Evolutionary conservation across 169 alveolate genomes (phyloP).

Genomic region (Plasmodium sp.): DNA sequence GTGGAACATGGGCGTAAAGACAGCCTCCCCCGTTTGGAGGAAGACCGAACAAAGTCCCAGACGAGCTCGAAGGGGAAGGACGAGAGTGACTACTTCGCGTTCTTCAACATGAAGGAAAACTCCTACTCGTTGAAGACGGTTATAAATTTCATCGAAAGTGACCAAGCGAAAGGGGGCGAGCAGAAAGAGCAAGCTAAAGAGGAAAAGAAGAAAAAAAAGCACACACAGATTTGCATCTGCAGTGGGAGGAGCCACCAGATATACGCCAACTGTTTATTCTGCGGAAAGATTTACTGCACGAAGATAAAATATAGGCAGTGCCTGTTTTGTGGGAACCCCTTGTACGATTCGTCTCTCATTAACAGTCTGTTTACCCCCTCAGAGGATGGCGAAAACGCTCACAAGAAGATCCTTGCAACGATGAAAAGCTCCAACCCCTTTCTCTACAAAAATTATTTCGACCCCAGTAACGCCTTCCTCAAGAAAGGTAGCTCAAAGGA

Average conservation of each 20-base stretch:
- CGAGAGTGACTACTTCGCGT: conserved; percentile 9
- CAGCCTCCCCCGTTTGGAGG: background rate
- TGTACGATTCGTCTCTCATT: conserved; percentile 14
- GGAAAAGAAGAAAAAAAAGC: conserved; percentile 27
- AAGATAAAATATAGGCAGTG: conserved; percentile 59
- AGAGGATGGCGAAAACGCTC: background rate
- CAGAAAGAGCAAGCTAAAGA: background rate
- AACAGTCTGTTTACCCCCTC: background rate
- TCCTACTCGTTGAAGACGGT: conserved; percentile 27
- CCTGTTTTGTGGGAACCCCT: conserved; percentile 24
- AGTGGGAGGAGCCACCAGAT: conserved; percentile 47
- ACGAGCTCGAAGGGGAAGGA: background rate
- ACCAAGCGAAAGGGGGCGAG: background rate
- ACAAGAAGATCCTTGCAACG: background rate
- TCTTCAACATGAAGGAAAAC: conserved; percentile 42
- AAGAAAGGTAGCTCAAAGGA: conserved; percentile 8
- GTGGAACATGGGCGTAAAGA: background rate
- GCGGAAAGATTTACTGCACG: conserved; percentile 59
- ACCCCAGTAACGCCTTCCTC: conserved; percentile 10
- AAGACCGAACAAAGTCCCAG: background rate
- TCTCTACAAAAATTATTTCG: conserved; percentile 32
- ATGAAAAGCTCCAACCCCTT: conserved; percentile 23
- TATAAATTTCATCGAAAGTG: conserved; percentile 31
- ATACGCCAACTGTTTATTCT: conserved; percentile 50
- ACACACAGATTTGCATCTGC: conserved; percentile 28